Evolutionary conservation across 2,329 filamentous ascomycete species (phyloP), one percentile per base, ranked within the genome.

Genomic region (Venturia carpophila): DNA sequence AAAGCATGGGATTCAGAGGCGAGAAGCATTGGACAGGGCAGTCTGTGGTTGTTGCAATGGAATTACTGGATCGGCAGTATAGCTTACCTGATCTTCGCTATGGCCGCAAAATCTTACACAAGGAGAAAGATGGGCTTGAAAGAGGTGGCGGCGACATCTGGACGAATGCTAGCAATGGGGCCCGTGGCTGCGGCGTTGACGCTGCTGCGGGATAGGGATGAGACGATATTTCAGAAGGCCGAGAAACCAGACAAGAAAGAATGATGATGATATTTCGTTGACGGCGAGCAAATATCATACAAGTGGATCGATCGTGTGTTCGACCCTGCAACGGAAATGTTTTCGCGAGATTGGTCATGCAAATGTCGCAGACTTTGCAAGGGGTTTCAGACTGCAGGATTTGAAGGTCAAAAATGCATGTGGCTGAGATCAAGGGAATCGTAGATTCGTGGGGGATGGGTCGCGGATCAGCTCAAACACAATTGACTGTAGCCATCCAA

Each of bases 11-110:
- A 39, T n/a, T 15, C 27, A 11, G 24, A 30, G n/a, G 63, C 30
- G 1, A 24, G 9, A 13, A 30, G 19, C 34, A 49, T 63, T 19
- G 34, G 24, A 13, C 49, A 58, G 21, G 63, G 49, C 7, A 39
- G 24, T 27, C 63, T 58, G 34, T 52, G 47, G 42, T 39, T 64
- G 19, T 45, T 64, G 19, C 63, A 64, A n/a, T 64, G 63, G 63
- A 34, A 64, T 27, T 64, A 64, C 43, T 56, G 43, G 37, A 34
- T 64, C 7, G 43, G 42, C 27, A 41, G 42, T 27, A 24, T 58
- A 11, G 15, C 63, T 7, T 64, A 64, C 37, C 24, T 64, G 30
- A 34, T 64, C 34, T 64, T 56, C 17, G 52, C 47, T 4, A 17
- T 64, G 21, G 47, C 15, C n/a, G 63, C 63, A 13, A 64, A 52